Percentiles rank a stretch among this genome's conserved stretches.
Evolutionary conservation across 495 filamentous ascomycete species (phyloP).

Genomic region (Podospora tetraspora): DNA sequence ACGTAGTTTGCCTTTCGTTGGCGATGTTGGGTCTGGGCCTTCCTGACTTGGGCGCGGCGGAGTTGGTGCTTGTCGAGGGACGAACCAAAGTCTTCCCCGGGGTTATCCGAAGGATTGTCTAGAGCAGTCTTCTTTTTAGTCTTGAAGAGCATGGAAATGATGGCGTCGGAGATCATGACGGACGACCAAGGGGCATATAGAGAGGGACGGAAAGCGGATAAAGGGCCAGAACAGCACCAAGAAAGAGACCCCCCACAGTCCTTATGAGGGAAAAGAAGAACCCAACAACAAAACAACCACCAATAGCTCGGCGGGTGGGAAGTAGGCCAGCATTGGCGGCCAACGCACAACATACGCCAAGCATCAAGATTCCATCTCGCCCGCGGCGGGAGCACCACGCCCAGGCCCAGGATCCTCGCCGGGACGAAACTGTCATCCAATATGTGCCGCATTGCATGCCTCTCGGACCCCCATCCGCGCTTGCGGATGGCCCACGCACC

Average conservation of each 20-base stretch:
- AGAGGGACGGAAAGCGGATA: not conserved
- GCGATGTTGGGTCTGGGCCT: conserved; percentile 48
- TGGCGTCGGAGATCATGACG: not conserved
- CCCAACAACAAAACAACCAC: not conserved
- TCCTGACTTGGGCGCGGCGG: conserved; percentile 45
- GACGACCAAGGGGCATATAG: not conserved
- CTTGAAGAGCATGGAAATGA: not conserved
- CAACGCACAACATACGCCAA: not conserved
- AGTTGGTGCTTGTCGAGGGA: conserved; percentile 32
- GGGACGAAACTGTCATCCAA: not conserved
- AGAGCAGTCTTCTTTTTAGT: not conserved
- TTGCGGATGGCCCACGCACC: not conserved
- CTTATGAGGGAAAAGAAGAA: not conserved
- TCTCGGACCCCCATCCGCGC: not conserved
- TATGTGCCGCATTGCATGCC: not conserved
- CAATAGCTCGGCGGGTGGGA: not conserved
- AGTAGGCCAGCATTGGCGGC: not conserved
- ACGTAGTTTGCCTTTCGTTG: conserved; percentile 50
- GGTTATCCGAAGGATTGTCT: not conserved
- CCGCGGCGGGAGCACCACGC: not conserved
- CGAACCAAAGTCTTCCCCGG: not conserved
- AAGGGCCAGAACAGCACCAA: not conserved
- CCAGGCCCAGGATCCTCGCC: not conserved
- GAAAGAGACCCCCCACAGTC: not conserved
- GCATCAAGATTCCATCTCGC: not conserved